A percentile compares a stretch with the other conserved stretches of the same genome.
Conservation (phyloP, 305 asterid species). For the Rubia peregrina region DNA sequence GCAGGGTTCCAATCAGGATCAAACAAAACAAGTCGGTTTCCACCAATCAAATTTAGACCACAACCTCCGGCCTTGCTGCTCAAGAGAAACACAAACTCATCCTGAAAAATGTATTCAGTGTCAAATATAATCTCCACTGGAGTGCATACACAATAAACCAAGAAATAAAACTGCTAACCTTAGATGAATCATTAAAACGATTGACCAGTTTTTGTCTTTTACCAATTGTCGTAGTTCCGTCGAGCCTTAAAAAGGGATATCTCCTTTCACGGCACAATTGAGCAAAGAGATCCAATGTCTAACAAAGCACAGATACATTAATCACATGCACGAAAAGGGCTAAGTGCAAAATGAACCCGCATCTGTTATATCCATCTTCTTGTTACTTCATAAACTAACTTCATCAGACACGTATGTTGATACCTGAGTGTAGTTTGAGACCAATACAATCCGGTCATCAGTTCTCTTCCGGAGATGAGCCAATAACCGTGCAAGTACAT, state of each 20-base stretch:
- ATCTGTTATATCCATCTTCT: not conserved
- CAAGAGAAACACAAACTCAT: constrained; percentile 91
- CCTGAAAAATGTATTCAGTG: constrained; percentile 40
- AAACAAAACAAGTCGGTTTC: constrained; percentile 83
- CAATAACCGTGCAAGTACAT: constrained; percentile 85
- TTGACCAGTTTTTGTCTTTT: constrained; percentile 95
- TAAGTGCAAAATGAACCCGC: constrained; percentile 4
- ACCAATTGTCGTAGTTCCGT: constrained; percentile 87
- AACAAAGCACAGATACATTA: constrained; percentile 17
- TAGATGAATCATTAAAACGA: constrained; percentile 73
- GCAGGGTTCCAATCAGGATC: constrained; percentile 99
- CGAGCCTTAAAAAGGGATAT: constrained; percentile 91
- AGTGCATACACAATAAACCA: constrained; percentile 17
- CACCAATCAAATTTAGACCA: constrained; percentile 97
- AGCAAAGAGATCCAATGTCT: constrained; percentile 96
- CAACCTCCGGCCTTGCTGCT: constrained; percentile 99
- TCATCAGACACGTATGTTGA: constrained; percentile 11
- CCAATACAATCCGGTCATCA: constrained; percentile 90
- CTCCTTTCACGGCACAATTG: constrained; percentile 95
- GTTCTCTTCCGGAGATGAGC: constrained; percentile 85
- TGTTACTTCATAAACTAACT: constrained; percentile 8
- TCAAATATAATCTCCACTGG: constrained; percentile 15
- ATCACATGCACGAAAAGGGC: constrained; percentile 22
- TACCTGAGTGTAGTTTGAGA: constrained; percentile 98
- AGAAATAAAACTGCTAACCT: constrained; percentile 39